phyloP scores from a whole-genome alignment of 345 rosid genomes.

The Trapa bicornis region DNA sequence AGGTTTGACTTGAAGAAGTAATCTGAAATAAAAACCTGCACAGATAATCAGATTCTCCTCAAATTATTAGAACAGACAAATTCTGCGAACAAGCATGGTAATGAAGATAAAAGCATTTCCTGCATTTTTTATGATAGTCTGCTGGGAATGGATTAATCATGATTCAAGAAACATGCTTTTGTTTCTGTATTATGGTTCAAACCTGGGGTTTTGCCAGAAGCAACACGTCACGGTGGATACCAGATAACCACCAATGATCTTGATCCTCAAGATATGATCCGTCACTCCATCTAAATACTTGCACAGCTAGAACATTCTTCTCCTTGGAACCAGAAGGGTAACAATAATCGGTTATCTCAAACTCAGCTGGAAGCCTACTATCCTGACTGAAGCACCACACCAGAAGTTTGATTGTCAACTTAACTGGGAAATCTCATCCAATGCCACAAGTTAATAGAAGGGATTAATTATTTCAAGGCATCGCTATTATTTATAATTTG shows the following conservation, averaged over 20 bases:
- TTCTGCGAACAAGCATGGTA: background rate
- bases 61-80: background rate
- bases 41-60: conserved; percentile 2
- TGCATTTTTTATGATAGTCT: background rate
- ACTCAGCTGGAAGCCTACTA: conserved; percentile 95
- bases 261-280: conserved; percentile 99
- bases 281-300: conserved; percentile 99
- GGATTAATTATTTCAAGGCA: background rate
- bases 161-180: background rate
- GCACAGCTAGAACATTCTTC: conserved; percentile 82
- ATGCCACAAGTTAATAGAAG: background rate
- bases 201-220: conserved; percentile 97
- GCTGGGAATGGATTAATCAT: background rate
- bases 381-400: conserved; percentile 62
- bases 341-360: conserved; percentile 88
- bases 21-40: conserved; percentile 91
- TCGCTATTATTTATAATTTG: background rate
- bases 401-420: background rate
- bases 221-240: conserved; percentile 92
- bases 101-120: background rate
- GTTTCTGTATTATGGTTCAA: background rate
- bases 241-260: conserved; percentile 99
- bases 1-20: conserved; percentile 74
- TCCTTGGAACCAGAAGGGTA: conserved; percentile 58
- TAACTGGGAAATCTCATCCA: background rate